Percentiles rank a stretch among this genome's conserved stretches.
These are phyloP conservation scores for Digitaria exilis DNA, from an alignment of 202 grass and related monocot species.

Conservation along the genomic window DNA sequence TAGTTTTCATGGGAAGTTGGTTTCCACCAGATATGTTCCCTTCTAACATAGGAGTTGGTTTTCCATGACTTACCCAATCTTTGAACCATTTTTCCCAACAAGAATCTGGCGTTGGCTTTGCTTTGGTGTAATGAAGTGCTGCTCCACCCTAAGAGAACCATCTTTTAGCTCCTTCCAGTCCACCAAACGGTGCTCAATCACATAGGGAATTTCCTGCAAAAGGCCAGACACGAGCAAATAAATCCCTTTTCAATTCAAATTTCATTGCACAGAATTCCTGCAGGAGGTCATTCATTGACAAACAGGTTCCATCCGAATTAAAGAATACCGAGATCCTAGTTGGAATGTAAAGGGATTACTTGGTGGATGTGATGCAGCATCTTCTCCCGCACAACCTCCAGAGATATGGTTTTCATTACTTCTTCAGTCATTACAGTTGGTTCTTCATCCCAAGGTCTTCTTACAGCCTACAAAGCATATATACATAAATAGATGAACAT, in stretches of 20 bases:
- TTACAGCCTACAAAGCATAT: constrained; percentile 65
- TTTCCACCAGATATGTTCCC: too few species aligned
- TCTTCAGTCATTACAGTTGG: constrained; percentile 88
- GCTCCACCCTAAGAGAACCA: constrained; percentile 95
- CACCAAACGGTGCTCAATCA: constrained; percentile 93
- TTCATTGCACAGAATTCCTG: constrained; percentile 47
- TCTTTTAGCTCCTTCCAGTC: constrained; percentile 95
- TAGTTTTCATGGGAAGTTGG: too few species aligned
- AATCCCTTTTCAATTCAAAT: neutral
- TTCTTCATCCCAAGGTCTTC: constrained; percentile 97
- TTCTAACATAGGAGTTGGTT: constrained; percentile 8
- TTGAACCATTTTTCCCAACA: constrained; percentile 99
- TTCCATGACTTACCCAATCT: constrained; percentile 69
- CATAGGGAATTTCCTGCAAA: constrained; percentile 91
- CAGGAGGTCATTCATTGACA: constrained; percentile 26
- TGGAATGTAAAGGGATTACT: constrained; percentile 46
- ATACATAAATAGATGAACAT: neutral
- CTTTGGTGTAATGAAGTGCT: constrained; percentile 92
- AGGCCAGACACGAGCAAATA: constrained; percentile 28
- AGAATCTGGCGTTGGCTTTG: constrained; percentile 91
- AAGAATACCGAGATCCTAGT: constrained; percentile 29
- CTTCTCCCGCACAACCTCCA: constrained; percentile 97
- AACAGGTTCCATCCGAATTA: constrained; percentile 28
- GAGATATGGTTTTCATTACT: constrained; percentile 85
- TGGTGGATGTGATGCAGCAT: constrained; percentile 97